These are phyloP conservation scores for Pseudozyma tsukubaensis DNA, from an alignment of 1,284 basidiomycete genomes.

Conservation along the genomic window DNA sequence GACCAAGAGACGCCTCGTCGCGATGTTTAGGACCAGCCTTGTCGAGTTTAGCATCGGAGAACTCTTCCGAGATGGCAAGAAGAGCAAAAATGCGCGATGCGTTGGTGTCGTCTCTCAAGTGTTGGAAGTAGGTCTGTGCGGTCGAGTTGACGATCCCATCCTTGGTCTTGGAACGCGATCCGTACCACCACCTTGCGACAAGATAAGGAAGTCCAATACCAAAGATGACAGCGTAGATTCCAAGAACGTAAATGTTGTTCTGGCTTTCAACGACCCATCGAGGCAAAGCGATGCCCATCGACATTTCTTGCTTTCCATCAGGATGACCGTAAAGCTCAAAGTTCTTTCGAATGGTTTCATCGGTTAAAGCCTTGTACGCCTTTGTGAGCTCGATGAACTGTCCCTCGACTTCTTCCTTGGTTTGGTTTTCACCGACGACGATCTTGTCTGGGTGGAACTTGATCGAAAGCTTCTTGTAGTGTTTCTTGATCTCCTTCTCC, in stretches of 20 bases:
- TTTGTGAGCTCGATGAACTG: constrained; percentile 95
- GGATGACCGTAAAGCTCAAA: constrained; percentile 92
- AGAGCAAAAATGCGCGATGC: constrained; percentile 81
- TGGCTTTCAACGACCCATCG: constrained; percentile 92
- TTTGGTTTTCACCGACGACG: constrained; percentile 81
- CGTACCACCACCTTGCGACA: constrained; percentile 95
- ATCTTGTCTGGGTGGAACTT: constrained; percentile 92
- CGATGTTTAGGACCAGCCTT: constrained; percentile 46
- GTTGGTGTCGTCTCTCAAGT: constrained; percentile 81
- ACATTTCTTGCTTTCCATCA: constrained; percentile 92
- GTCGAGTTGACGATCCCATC: constrained; percentile 87
- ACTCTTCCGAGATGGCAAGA: constrained; percentile 80
- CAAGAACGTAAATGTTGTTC: constrained; percentile 91
- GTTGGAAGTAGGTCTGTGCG: constrained; percentile 90
- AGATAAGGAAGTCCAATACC: constrained; percentile 86
- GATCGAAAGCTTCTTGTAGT: constrained; percentile 85
- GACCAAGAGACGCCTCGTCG: constrained; percentile 56
- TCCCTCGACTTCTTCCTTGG: constrained; percentile 86
- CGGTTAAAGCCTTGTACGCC: constrained; percentile 96
- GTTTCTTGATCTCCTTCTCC: constrained; percentile 94
- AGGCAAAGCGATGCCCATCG: constrained; percentile 95
- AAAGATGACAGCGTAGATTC: constrained; percentile 85
- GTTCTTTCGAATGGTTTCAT: constrained; percentile 92
- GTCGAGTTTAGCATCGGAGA: constrained; percentile 72
- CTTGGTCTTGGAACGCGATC: constrained; percentile 87